Evolutionary conservation across 2,329 filamentous ascomycete species (phyloP).

Genomic region (Pyrenophora teres): DNA sequence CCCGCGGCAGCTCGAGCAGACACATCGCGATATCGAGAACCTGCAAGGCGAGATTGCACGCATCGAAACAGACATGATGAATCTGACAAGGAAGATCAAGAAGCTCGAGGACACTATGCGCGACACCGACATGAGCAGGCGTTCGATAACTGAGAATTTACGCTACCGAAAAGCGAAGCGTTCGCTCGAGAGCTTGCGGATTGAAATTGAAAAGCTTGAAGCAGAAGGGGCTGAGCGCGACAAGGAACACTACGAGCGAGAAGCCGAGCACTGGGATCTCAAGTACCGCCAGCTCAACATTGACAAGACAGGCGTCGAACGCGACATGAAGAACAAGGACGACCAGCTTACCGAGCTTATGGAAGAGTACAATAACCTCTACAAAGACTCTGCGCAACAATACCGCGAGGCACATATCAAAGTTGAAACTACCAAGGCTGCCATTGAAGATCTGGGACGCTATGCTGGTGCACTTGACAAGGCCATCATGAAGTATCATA

Average conservation of each 20-base stretch:
- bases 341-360: slow-evolving; percentile 74
- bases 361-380: slow-evolving; percentile 82
- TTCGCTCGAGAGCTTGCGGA: slow-evolving; percentile 67
- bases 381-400: slow-evolving; percentile 77
- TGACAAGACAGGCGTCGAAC: slow-evolving; percentile 74
- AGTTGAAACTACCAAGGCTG: slow-evolving; percentile 88
- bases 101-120: slow-evolving; percentile 76
- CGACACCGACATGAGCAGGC: slow-evolving; percentile 80
- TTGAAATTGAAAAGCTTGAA: slow-evolving; percentile 75
- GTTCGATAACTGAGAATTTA: slow-evolving; percentile 87
- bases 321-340: slow-evolving; percentile 82
- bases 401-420: slow-evolving; percentile 89
- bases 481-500: slow-evolving; percentile 96
- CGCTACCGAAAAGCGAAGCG: slow-evolving; percentile 77
- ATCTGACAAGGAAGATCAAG: slow-evolving; percentile 73
- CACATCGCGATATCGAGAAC: slow-evolving; percentile 69
- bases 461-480: slow-evolving; percentile 87
- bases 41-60: slow-evolving; percentile 69
- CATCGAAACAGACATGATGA: slow-evolving; percentile 69
- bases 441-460: slow-evolving; percentile 84
- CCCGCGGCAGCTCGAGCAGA: slow-evolving; percentile 69
- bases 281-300: slow-evolving; percentile 72
- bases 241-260: slow-evolving; percentile 71
- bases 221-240: slow-evolving; percentile 81
- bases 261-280: slow-evolving; percentile 70